Evolutionary conservation across 352 stramenopile species (phyloP).

Genomic region (Pythium aquatile): DNA sequence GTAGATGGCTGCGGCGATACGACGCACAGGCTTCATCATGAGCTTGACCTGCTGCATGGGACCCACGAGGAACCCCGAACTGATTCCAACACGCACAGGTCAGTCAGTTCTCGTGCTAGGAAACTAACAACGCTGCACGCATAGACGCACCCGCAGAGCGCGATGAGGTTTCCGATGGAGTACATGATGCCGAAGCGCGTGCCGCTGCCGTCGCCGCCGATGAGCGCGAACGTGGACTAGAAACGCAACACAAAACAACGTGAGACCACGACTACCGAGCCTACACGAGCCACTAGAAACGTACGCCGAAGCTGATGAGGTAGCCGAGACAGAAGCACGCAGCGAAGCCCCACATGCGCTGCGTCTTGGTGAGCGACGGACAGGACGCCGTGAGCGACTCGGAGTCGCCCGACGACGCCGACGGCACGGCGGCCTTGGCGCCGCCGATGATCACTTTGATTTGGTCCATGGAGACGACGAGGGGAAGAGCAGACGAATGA

Average conservation of each 20-base stretch:
- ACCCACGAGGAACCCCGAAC: constrained; percentile 79
- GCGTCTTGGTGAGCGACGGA: constrained; percentile 60
- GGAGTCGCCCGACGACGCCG: constrained; percentile 9
- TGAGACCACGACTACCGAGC: constrained; percentile 1
- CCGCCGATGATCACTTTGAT: constrained; percentile 75
- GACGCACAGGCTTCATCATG: constrained; percentile 84
- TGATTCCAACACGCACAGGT: constrained; percentile 12
- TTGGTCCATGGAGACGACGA: constrained; percentile 48
- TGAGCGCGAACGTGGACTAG: constrained; percentile 81
- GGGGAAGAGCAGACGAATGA: background rate
- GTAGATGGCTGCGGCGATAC: constrained; percentile 72
- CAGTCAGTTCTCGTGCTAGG: background rate
- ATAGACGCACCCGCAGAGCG: constrained; percentile 65
- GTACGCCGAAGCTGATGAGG: constrained; percentile 81
- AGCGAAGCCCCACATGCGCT: constrained; percentile 71
- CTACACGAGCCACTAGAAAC: constrained; percentile 8
- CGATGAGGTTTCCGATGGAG: constrained; percentile 80
- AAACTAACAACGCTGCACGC: background rate
- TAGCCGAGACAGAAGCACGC: constrained; percentile 81
- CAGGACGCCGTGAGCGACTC: constrained; percentile 61
- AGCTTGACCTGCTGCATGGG: constrained; percentile 81
- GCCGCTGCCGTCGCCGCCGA: constrained; percentile 60
- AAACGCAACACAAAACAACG: background rate
- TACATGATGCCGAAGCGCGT: constrained; percentile 84
- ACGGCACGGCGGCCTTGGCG: constrained; percentile 39